Evolutionary conservation across 2,329 filamentous ascomycete genomes (phyloP).

Genomic region (Ophiostoma fasciatum): DNA sequence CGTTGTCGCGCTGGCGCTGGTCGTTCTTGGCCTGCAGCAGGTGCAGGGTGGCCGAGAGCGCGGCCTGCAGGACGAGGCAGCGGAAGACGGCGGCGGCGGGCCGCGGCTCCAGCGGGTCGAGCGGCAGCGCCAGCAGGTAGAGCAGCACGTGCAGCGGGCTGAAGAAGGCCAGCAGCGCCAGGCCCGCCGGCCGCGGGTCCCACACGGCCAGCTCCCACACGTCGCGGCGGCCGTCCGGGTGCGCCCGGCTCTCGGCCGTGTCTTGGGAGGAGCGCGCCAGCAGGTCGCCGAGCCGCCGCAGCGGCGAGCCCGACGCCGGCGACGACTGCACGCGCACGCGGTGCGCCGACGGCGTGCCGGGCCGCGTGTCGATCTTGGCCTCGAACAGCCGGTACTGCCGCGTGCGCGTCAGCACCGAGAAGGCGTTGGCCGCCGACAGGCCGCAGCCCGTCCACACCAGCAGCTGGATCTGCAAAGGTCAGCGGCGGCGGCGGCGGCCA

Average conservation of each 20-base stretch:
- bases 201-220: slow-evolving; percentile 93
- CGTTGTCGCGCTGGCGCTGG: slow-evolving; percentile 73
- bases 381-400: slow-evolving; percentile 88
- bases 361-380: slow-evolving; percentile 59
- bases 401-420: slow-evolving; percentile 67
- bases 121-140: slow-evolving; percentile 77
- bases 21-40: slow-evolving; percentile 59
- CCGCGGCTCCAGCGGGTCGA: slow-evolving; percentile 56
- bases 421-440: slow-evolving; percentile 59
- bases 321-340: slow-evolving; percentile 81
- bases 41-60: slow-evolving; percentile 65
- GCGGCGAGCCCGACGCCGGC: slow-evolving; percentile 55
- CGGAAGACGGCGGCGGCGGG: slow-evolving; percentile 80
- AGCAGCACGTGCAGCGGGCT: slow-evolving; percentile 86
- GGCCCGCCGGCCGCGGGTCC: slow-evolving; percentile 76
- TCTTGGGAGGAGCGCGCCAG: slow-evolving; percentile 52
- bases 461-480: slow-evolving; percentile 47
- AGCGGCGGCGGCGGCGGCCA: no score
- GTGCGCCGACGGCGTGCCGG: slow-evolving; percentile 70
- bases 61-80: slow-evolving; percentile 57
- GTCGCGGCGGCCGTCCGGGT: slow-evolving; percentile 68
- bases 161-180: slow-evolving; percentile 78
- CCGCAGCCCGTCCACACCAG: slow-evolving; percentile 54
- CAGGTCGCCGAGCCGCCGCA: slow-evolving; percentile 57
- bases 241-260: slow-evolving; percentile 66